These are phyloP conservation scores for Leavenworthia alabamica DNA, from an alignment of 345 rosid genomes.

Conservation along the genomic window DNA sequence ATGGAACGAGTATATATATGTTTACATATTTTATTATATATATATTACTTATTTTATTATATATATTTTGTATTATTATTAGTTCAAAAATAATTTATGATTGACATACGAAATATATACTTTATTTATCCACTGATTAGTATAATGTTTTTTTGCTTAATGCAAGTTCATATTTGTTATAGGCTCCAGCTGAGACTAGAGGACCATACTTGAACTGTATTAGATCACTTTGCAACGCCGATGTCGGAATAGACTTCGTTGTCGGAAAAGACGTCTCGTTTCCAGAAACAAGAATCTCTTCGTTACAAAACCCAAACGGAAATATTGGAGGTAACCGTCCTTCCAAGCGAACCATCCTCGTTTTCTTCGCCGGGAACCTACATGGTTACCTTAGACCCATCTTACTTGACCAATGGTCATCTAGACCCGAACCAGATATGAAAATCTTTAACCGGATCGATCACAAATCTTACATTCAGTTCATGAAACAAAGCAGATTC, in stretches of 20 bases:
- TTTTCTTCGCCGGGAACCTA: slow-evolving; percentile 75
- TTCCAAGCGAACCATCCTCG: slow-evolving; percentile 52
- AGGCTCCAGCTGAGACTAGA: slow-evolving; percentile 79
- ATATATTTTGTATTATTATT: no score
- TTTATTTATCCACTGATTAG: not conserved
- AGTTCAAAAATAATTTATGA: no score
- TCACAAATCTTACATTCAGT: slow-evolving; percentile 37
- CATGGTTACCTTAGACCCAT: slow-evolving; percentile 68
- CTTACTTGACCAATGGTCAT: slow-evolving; percentile 55
- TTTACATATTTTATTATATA: no score
- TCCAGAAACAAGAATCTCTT: slow-evolving; percentile 54
- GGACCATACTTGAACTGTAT: slow-evolving; percentile 43
- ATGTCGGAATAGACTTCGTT: slow-evolving; percentile 54
- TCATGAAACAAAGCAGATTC: slow-evolving; percentile 72
- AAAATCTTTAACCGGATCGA: slow-evolving; percentile 46
- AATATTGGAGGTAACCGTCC: slow-evolving; percentile 69
- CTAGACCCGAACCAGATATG: slow-evolving; percentile 56
- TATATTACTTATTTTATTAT: no score
- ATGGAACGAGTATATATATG: no score
- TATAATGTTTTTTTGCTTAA: not conserved
- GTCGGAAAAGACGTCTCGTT: slow-evolving; percentile 70
- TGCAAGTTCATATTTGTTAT: slow-evolving; percentile 5
- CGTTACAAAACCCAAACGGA: slow-evolving; percentile 42
- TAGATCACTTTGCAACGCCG: slow-evolving; percentile 70
- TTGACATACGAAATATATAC: not conserved